phyloP scores from a whole-genome alignment of 257 asterid species.

The Solanum medicagineum region DNA sequence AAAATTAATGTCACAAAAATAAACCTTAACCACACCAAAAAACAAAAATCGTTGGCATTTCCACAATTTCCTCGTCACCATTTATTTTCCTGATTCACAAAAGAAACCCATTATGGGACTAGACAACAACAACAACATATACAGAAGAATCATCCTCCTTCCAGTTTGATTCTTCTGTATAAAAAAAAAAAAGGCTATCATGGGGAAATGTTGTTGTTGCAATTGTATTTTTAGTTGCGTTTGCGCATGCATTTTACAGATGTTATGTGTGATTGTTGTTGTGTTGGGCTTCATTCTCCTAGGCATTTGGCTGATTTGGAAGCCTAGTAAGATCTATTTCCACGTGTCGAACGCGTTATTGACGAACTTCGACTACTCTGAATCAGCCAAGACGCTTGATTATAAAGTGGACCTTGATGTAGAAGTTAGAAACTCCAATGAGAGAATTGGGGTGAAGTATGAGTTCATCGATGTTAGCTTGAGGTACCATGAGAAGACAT shows the following conservation, averaged over 20 bases:
- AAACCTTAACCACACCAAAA: neutral
- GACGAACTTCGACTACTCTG: slow-evolving; percentile 33
- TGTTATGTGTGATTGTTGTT: slow-evolving; percentile 30
- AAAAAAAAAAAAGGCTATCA: neutral
- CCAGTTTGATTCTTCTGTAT: neutral
- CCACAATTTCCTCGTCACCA: neutral
- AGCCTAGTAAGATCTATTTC: slow-evolving; percentile 54
- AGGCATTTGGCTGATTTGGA: slow-evolving; percentile 57
- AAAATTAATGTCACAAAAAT: neutral
- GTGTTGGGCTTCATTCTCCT: slow-evolving; percentile 24
- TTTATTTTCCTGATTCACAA: neutral
- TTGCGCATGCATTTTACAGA: slow-evolving; percentile 59
- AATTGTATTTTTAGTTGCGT: slow-evolving; percentile 52
- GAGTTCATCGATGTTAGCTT: slow-evolving; percentile 59
- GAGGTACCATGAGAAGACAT: slow-evolving; percentile 35
- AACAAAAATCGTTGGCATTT: neutral
- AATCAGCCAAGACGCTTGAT: slow-evolving; percentile 38
- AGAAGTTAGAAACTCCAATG: slow-evolving; percentile 67
- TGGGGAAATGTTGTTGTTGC: slow-evolving; percentile 39
- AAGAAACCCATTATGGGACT: neutral
- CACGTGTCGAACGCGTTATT: slow-evolving; percentile 46
- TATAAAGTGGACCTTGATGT: slow-evolving; percentile 51
- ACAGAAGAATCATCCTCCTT: neutral
- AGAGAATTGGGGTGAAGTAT: slow-evolving; percentile 60
- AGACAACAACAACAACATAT: neutral